A percentile compares a stretch with the other conserved stretches of the same genome.
phyloP scores from a whole-genome alignment of 352 stramenopile genomes.

The Plasmopara muralis region DNA sequence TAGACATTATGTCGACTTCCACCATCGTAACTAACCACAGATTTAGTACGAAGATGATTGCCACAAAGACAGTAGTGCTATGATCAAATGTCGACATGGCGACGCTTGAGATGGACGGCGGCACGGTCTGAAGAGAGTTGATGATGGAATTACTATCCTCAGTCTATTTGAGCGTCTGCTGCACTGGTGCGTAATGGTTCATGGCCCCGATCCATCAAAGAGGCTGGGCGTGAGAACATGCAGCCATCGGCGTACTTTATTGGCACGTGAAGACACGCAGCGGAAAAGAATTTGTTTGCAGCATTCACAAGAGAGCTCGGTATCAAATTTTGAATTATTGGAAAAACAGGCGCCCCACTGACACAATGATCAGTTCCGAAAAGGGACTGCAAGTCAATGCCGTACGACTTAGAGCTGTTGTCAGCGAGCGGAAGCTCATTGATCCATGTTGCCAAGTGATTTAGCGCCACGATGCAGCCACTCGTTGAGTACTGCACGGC shows the following conservation, averaged over 20 bases:
- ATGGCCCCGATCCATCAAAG: constrained; percentile 45
- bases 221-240: constrained; percentile 35
- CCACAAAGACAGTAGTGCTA: too few species aligned
- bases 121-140: constrained; percentile 27
- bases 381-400: constrained; percentile 33
- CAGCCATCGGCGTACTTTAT: constrained; percentile 50
- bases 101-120: too few species aligned
- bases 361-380: constrained; percentile 34
- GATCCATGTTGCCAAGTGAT: constrained; percentile 44
- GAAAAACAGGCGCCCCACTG: constrained; percentile 34
- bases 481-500: constrained; percentile 23
- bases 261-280: constrained; percentile 42
- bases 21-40: neutral
- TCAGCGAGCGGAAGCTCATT: constrained; percentile 28
- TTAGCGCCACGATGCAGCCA: constrained; percentile 44
- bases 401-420: constrained; percentile 22
- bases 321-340: constrained; percentile 29
- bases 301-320: constrained; percentile 21
- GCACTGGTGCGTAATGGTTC: constrained; percentile 28
- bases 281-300: constrained; percentile 31
- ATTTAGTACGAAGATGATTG: neutral
- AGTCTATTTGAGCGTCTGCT: neutral
- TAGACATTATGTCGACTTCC: neutral
- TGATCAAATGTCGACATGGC: too few species aligned
- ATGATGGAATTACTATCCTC: constrained; percentile 5